Base-by-base conservation (phyloP, 208 protist genomes). In the Leishmania mexicana region DNA sequence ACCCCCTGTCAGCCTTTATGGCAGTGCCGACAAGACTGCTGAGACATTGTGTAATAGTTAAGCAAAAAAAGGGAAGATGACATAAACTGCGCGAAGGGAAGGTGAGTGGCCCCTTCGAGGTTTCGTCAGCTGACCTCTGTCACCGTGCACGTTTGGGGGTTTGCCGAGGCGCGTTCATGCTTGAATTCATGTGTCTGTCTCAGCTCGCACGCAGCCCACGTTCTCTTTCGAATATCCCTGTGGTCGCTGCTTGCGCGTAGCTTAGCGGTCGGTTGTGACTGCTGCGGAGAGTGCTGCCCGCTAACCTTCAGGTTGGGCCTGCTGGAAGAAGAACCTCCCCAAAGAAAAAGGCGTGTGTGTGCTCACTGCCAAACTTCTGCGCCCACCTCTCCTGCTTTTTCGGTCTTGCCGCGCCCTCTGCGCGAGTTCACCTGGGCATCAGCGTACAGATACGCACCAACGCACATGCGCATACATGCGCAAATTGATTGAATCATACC, bases 401-500 rank as follows among this genome's bases (percentile, higher is more conserved):
- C 24, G 45, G 31, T 78, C 15, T 67, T 70, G 35, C 2, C 24
- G 17, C 42, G 31, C 10, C 54, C 1, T n/a, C 49, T 71, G 11
- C 65, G 21, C 1, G 10, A 47, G 53, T 67, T 73, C 35, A 2
- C n/a, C 28, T 65, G 28, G 31, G 7, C 24, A 60, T 31, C 31
- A 38, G 8, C n/a, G 15, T 81, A 19, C 78, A 1, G 11, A 10
- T 11, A 21, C 47, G 1, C 5, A 11, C 38, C 72, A 19, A 13
- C 31, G 58, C 28, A 19, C 49, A 76, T 28, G 4, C 24, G 1
- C 35, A 81, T 19, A 51, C 17, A 51, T 47, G 13, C 42, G 24
- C 28, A 57, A 45, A 73, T 74, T 78, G 77, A 42, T 72, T 45
- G 24, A 45, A 58, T 73, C 53, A 83, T 83, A 13, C n/a, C 78